Evolutionary conservation across 139 green algal genomes (phyloP).

Genomic region (Yamagishiella unicocca): DNA sequence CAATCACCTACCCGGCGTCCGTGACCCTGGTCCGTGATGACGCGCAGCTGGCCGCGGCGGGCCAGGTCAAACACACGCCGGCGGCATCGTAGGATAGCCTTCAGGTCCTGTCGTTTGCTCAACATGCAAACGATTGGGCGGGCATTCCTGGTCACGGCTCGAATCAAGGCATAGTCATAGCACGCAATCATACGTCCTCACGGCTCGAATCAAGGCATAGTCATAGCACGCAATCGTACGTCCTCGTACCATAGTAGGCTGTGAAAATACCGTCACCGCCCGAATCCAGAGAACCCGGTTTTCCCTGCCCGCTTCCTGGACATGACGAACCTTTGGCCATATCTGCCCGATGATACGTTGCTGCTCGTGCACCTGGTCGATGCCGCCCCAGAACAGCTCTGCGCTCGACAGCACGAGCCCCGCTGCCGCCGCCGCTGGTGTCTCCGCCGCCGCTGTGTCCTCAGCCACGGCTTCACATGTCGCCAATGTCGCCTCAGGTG

Average conservation of each 20-base stretch:
- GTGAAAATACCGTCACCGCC: too few relatives aligned
- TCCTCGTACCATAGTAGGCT: too few relatives aligned
- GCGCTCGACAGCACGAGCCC: neutral
- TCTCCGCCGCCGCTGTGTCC: neutral
- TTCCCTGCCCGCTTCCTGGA: too few relatives aligned
- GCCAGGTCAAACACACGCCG: constrained; percentile 62
- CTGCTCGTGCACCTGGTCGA: constrained; percentile 36
- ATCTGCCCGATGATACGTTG: constrained; percentile 66
- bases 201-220: too few relatives aligned
- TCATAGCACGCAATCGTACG: too few relatives aligned
- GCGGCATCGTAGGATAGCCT: constrained; percentile 43
- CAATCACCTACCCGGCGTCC: neutral
- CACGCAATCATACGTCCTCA: too few relatives aligned
- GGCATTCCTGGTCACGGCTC: too few relatives aligned
- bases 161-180: too few relatives aligned
- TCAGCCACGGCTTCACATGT: neutral
- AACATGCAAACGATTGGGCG: too few relatives aligned
- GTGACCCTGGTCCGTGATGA: constrained; percentile 49
- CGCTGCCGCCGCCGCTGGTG: neutral
- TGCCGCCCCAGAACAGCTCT: constrained; percentile 70
- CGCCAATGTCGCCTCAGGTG: neutral
- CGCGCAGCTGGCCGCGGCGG: constrained; percentile 56
- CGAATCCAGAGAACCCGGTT: too few relatives aligned
- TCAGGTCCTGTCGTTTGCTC: constrained; percentile 49
- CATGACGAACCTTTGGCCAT: constrained; percentile 64